These are phyloP conservation scores for Boeremia exigua DNA, from an alignment of 2,329 filamentous ascomycete genomes.

Conservation along the genomic window DNA sequence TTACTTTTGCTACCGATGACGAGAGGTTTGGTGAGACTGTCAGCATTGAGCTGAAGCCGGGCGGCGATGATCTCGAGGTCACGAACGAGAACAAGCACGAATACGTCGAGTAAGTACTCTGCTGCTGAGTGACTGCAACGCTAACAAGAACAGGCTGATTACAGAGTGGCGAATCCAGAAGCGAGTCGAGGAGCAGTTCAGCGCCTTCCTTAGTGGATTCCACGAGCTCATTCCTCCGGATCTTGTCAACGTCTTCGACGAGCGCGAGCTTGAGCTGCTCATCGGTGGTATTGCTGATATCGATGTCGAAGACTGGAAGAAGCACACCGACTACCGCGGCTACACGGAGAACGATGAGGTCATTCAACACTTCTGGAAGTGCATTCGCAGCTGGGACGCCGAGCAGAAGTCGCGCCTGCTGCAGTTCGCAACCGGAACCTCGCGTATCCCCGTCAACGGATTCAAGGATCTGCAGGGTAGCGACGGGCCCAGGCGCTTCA, in stretches of 20 bases:
- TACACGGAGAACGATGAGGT: conserved; percentile 98
- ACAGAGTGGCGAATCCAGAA: conserved; percentile 99
- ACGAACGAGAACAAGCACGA: conserved; percentile 99
- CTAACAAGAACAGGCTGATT: conserved; percentile 68
- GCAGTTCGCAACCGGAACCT: conserved; percentile 97
- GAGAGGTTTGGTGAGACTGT: conserved; percentile 95
- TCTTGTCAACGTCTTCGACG: conserved; percentile 97
- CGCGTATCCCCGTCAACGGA: conserved; percentile 96
- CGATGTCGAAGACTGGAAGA: conserved; percentile 99
- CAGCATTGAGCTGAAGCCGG: conserved; percentile 90
- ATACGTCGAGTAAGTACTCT: conserved; percentile 79
- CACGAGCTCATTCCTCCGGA: conserved; percentile 96
- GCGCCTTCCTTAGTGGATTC: conserved; percentile 96
- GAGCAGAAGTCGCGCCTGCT: conserved; percentile 96
- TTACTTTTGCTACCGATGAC: conserved; percentile 96
- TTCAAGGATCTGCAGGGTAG: conserved; percentile 99
- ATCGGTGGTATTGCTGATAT: conserved; percentile 99
- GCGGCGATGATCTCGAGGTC: conserved; percentile 89
- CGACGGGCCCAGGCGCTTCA: conserved; percentile 92
- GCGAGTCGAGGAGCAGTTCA: conserved; percentile 97
- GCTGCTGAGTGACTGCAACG: neutral
- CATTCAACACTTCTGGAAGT: conserved; percentile 98
- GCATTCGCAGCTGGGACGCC: conserved; percentile 93
- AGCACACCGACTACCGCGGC: conserved; percentile 98
- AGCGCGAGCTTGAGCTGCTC: conserved; percentile 92